Conservation (phyloP, 2,329 filamentous ascomycete genomes). For the Sclerotinia sclerotiorum region DNA sequence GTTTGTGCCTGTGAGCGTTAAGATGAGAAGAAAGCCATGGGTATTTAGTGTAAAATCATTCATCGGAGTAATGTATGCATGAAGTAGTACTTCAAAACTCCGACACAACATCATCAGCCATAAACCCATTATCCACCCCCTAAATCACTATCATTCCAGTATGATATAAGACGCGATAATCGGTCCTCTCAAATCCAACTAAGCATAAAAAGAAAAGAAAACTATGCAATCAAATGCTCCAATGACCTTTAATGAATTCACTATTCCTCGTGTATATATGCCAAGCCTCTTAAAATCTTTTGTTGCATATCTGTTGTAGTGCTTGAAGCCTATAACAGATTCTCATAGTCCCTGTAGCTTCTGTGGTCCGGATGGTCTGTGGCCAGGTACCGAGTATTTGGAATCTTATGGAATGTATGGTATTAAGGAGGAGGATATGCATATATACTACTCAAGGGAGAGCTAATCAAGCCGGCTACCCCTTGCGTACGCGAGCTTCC, state of each 20-base stretch:
- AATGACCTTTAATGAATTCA: neutral
- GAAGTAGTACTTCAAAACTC: too few relatives aligned
- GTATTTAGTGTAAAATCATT: too few relatives aligned
- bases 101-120: too few relatives aligned
- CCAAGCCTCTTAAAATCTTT: neutral
- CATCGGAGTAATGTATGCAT: too few relatives aligned
- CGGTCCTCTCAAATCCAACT: neutral
- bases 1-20: rapidly evolving
- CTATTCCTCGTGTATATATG: too few relatives aligned
- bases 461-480: too few relatives aligned
- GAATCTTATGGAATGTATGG: neutral
- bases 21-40: too few relatives aligned
- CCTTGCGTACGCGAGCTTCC: neutral
- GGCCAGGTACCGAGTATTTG: neutral
- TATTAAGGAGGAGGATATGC: neutral
- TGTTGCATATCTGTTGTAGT: neutral
- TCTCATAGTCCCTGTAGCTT: neutral
- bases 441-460: neutral
- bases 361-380: neutral
- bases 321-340: neutral
- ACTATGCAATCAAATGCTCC: neutral
- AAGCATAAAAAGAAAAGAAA: too few relatives aligned
- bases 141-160: neutral
- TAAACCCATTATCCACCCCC: neutral
- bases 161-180: neutral